phyloP scores from a whole-genome alignment of 2,329 filamentous ascomycete species.

The Gaeumannomyces tritici region DNA sequence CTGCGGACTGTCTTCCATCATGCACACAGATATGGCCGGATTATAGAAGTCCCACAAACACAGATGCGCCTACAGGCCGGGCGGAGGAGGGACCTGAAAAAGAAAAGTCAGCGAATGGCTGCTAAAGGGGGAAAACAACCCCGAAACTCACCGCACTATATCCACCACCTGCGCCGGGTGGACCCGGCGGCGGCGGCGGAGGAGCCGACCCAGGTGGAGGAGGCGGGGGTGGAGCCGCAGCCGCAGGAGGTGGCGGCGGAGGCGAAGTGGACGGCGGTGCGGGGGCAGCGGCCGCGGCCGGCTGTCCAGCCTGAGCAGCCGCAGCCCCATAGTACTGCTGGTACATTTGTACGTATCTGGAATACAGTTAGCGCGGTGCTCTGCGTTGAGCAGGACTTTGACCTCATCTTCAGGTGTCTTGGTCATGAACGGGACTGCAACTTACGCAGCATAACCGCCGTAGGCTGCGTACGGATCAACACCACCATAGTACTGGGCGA shows the following conservation, averaged over 20 bases:
- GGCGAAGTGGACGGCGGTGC: neutral
- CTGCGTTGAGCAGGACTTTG: neutral
- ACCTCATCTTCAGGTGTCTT: neutral
- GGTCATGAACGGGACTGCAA: neutral
- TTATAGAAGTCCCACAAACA: neutral
- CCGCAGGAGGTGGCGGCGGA: neutral
- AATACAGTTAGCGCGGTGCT: neutral
- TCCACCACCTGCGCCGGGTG: conserved; percentile 1
- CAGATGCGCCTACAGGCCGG: neutral
- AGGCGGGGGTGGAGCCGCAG: conserved; percentile 3
- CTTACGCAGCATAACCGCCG: conserved; percentile 5
- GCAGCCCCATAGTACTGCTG: conserved; percentile 3
- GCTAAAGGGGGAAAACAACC: neutral
- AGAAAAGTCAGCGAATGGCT: neutral
- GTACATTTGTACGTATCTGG: conserved; percentile 3
- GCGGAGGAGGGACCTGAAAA: neutral
- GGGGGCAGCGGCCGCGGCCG: neutral
- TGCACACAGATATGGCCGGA: neutral
- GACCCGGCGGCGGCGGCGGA: conserved; percentile 1
- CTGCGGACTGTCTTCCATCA: neutral
- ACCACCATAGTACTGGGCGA: conserved; percentile 1
- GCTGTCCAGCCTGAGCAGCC: neutral
- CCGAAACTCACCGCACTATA: neutral
- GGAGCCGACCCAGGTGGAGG: neutral
- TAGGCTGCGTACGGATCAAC: conserved; percentile 3